phyloP scores from a whole-genome alignment of 139 green algal genomes.

The Chlorella sorokiniana region DNA sequence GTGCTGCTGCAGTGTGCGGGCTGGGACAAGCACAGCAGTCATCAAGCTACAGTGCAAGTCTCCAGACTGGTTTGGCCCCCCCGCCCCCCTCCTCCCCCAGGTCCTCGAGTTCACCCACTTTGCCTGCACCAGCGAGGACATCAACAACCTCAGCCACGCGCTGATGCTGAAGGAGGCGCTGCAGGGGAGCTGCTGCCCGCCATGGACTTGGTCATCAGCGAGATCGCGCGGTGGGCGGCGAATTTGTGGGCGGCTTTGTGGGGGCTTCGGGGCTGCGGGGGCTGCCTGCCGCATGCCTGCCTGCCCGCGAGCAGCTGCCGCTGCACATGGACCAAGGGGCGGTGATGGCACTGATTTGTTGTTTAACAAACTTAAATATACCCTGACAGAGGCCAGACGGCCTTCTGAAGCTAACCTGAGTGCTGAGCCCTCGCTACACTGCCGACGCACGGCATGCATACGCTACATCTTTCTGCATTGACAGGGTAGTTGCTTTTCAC shows the following conservation, averaged over 20 bases:
- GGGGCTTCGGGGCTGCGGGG: not conserved
- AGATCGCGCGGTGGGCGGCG: conserved; percentile 51
- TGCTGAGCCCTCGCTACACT: conserved; percentile 37
- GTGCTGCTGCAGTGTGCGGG: not conserved
- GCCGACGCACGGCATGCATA: no score
- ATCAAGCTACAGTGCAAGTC: no score
- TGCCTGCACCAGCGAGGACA: conserved; percentile 97
- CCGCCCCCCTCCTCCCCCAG: not conserved
- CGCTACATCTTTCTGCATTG: no score
- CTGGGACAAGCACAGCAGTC: no score
- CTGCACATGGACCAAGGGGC: not conserved
- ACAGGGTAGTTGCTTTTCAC: no score
- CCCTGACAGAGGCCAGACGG: conserved; percentile 41
- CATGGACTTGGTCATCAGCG: conserved; percentile 87
- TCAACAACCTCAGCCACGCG: conserved; percentile 99
- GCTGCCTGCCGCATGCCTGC: not conserved
- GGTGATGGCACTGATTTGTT: conserved; percentile 28
- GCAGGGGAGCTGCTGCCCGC: conserved; percentile 77
- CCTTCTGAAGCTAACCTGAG: conserved; percentile 26
- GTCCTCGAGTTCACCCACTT: conserved; percentile 99
- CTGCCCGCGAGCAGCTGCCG: not conserved
- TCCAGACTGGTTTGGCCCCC: not conserved
- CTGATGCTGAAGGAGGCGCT: conserved; percentile 95
- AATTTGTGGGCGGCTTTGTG: not conserved
- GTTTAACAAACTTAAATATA: conserved; percentile 54